These are phyloP conservation scores for Colletotrichum noveboracense DNA, from an alignment of 2,329 filamentous ascomycete genomes.

Conservation along the genomic window DNA sequence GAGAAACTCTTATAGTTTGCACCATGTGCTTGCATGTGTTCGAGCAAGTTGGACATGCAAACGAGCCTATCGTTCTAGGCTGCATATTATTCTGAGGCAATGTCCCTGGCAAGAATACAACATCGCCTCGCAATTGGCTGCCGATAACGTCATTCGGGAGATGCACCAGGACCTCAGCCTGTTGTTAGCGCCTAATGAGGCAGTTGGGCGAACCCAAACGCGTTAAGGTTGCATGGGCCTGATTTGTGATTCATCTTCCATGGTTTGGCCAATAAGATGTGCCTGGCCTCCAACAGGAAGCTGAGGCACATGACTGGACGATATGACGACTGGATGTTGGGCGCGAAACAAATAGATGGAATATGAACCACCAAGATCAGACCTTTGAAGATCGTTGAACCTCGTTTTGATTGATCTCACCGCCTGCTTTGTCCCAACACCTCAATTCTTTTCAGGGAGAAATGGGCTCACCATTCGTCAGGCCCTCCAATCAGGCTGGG, in stretches of 20 bases:
- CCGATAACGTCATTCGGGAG: neutral
- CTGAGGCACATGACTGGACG: neutral
- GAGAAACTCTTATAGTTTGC: neutral
- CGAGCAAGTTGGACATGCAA: fast-evolving
- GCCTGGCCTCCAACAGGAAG: neutral
- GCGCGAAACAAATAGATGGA: neutral
- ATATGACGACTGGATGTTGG: too few species aligned
- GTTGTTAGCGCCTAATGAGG: fast-evolving
- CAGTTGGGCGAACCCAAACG: neutral
- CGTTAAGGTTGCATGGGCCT: neutral
- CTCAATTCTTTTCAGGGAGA: too few species aligned
- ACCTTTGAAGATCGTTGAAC: too few species aligned
- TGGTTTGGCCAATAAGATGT: neutral
- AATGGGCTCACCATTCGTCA: too few species aligned
- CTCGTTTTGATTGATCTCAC: too few species aligned
- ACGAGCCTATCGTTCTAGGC: fast-evolving
- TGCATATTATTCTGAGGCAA: fast-evolving
- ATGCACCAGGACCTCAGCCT: neutral
- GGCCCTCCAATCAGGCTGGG: too few species aligned
- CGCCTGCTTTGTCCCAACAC: too few species aligned
- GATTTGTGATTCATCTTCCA: neutral
- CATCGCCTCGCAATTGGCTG: fast-evolving
- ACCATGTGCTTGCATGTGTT: neutral
- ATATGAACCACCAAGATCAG: neutral
- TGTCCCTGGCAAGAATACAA: fast-evolving